Evolutionary conservation across 2,329 filamentous ascomycete genomes (phyloP).

Genomic region (Alternaria consortialis): DNA sequence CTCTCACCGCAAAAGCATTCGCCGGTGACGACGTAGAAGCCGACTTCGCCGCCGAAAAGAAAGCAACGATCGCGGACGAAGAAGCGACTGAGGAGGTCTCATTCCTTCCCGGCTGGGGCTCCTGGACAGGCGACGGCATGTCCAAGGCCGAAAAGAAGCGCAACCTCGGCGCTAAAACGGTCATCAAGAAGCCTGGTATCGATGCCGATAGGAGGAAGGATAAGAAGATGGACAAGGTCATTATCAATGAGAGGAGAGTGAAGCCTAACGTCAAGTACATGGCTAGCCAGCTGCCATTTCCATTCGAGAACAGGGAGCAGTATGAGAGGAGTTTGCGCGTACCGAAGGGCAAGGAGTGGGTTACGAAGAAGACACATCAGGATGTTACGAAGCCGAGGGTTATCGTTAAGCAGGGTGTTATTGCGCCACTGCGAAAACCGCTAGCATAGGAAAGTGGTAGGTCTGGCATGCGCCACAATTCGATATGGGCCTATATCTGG

Average conservation of each 20-base stretch:
- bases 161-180: conserved; percentile 62
- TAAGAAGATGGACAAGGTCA: conserved; percentile 81
- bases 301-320: conserved; percentile 86
- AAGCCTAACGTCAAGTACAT: conserved; percentile 94
- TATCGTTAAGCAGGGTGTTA: conserved; percentile 91
- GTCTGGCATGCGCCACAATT: not conserved
- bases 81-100: conserved; percentile 84
- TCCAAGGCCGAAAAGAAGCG: conserved; percentile 71
- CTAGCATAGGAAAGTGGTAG: conserved; percentile 49
- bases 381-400: conserved; percentile 87
- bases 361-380: conserved; percentile 95
- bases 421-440: conserved; percentile 87
- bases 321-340: conserved; percentile 89
- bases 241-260: conserved; percentile 88
- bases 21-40: conserved; percentile 83
- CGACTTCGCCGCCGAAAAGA: conserved; percentile 84
- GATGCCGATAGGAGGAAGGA: conserved; percentile 82
- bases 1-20: conserved; percentile 83
- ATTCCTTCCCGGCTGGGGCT: conserved; percentile 93
- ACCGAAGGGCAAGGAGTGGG: conserved; percentile 93
- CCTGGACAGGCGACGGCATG: conserved; percentile 86
- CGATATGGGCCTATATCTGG: not conserved
- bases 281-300: conserved; percentile 82
- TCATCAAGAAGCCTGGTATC: conserved; percentile 74
- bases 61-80: conserved; percentile 74